Percentiles rank a stretch among this genome's conserved stretches.
These are phyloP conservation scores for Alternaria panax DNA, from an alignment of 2,329 filamentous ascomycete species.

Conservation along the genomic window DNA sequence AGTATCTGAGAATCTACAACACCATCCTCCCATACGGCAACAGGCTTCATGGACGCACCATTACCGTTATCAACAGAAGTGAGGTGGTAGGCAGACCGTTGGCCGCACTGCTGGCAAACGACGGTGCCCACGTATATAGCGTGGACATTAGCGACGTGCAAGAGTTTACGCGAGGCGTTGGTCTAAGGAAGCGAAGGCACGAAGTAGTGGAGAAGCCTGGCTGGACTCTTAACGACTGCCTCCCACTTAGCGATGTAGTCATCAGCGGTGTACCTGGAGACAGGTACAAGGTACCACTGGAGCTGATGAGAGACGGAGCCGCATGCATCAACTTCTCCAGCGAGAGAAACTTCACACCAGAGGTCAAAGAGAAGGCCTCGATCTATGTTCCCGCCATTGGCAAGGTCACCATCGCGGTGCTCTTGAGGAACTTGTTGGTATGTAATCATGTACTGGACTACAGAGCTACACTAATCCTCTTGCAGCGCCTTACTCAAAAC, in stretches of 20 bases:
- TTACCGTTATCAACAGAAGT: slow-evolving; percentile 94
- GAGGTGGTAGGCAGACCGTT: slow-evolving; percentile 95
- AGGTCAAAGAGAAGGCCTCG: slow-evolving; percentile 92
- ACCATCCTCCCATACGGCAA: slow-evolving; percentile 91
- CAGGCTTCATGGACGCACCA: slow-evolving; percentile 88
- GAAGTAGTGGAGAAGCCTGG: slow-evolving; percentile 84
- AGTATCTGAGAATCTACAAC: slow-evolving; percentile 96
- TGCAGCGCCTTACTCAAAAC: slow-evolving; percentile 56
- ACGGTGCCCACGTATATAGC: slow-evolving; percentile 93
- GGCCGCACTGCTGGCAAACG: slow-evolving; percentile 91
- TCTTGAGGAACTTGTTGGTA: slow-evolving; percentile 88
- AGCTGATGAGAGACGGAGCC: slow-evolving; percentile 83
- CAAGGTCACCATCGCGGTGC: slow-evolving; percentile 93
- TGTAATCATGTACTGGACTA: slow-evolving; percentile 47
- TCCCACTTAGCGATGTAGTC: slow-evolving; percentile 90
- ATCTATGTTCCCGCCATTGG: slow-evolving; percentile 98
- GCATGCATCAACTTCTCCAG: slow-evolving; percentile 99
- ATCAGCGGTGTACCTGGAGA: slow-evolving; percentile 91
- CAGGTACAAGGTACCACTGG: slow-evolving; percentile 85
- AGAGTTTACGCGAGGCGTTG: slow-evolving; percentile 87
- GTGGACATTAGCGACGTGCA: slow-evolving; percentile 93
- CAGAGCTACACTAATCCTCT: slow-evolving; percentile 23
- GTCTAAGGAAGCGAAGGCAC: slow-evolving; percentile 84
- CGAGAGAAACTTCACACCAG: slow-evolving; percentile 89
- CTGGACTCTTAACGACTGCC: slow-evolving; percentile 79